A percentile compares a stretch with the other conserved stretches of the same genome.
Conservation (phyloP, 176 grass and related monocot species). For the Paspalum notatum region DNA sequence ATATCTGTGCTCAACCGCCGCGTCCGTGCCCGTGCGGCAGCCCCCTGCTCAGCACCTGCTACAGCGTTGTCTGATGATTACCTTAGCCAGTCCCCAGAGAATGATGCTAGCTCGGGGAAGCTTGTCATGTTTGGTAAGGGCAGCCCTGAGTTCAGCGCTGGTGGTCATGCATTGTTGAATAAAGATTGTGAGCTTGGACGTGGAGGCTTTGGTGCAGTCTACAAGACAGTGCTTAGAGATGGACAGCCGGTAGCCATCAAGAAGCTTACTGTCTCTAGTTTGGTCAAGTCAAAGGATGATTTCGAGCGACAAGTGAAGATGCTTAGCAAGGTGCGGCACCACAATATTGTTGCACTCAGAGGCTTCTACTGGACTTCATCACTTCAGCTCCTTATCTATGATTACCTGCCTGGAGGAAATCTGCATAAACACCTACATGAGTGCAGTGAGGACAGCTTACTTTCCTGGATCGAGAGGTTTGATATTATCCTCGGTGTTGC, state of each 20-base stretch:
- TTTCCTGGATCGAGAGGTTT: constrained; percentile 93
- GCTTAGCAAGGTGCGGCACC: constrained; percentile 78
- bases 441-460: constrained; percentile 46
- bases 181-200: constrained; percentile 97
- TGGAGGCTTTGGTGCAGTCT: constrained; percentile 92
- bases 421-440: constrained; percentile 81
- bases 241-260: constrained; percentile 90
- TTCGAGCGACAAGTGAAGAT: constrained; percentile 83
- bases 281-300: constrained; percentile 89
- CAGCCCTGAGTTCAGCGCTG: constrained; percentile 70
- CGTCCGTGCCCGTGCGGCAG: constrained; percentile 40
- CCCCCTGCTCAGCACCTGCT: constrained; percentile 47
- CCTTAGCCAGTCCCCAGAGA: constrained; percentile 72
- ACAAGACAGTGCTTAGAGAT: constrained; percentile 82
- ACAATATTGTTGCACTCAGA: constrained; percentile 75
- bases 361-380: constrained; percentile 98
- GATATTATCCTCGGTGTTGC: constrained; percentile 88
- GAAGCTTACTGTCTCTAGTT: constrained; percentile 94
- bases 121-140: constrained; percentile 93
- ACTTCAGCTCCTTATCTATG: constrained; percentile 90
- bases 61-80: constrained; percentile 77
- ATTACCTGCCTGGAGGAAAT: constrained; percentile 84
- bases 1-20: constrained; percentile 80
- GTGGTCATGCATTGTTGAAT: constrained; percentile 85
- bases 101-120: constrained; percentile 81